Percentiles rank a stretch among this genome's conserved stretches.
phyloP scores from a whole-genome alignment of 1,284 basidiomycete species.

The Sporisorium graminicola region DNA sequence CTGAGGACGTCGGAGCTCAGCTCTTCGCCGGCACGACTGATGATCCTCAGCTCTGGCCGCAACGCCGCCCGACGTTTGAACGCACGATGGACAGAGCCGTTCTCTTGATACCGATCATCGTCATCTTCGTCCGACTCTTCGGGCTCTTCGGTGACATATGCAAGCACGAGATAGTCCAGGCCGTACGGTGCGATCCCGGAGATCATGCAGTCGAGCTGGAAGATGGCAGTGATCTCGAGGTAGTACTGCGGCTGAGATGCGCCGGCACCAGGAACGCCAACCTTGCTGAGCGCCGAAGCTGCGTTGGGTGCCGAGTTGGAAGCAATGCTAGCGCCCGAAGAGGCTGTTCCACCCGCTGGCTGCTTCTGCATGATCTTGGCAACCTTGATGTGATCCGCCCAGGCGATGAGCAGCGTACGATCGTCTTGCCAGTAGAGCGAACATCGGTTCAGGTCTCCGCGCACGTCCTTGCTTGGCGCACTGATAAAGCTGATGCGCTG shows the following conservation, averaged over 20 bases:
- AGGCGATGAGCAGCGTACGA: constrained; percentile 85
- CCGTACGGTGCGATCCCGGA: constrained; percentile 86
- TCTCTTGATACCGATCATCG: constrained; percentile 17
- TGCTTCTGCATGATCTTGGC: constrained; percentile 71
- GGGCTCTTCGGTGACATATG: constrained; percentile 73
- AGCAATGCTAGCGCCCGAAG: constrained; percentile 25
- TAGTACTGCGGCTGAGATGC: constrained; percentile 44
- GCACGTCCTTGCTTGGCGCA: constrained; percentile 82
- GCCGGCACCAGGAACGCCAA: constrained; percentile 23
- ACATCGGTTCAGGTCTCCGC: constrained; percentile 93
- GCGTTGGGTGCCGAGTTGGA: constrained; percentile 32
- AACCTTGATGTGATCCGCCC: constrained; percentile 95
- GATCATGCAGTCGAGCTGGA: constrained; percentile 95
- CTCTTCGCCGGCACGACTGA: constrained; percentile 89
- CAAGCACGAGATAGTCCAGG: constrained; percentile 80
- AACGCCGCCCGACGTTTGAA: constrained; percentile 83
- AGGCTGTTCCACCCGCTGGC: constrained; percentile 8
- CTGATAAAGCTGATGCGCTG: constrained; percentile 89
- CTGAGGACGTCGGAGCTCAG: constrained; percentile 86
- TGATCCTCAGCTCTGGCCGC: constrained; percentile 90
- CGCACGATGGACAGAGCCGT: constrained; percentile 3
- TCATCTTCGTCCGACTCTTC: constrained; percentile 46
- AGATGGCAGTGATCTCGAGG: constrained; percentile 89
- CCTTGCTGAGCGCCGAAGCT: constrained; percentile 30
- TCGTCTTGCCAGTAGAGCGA: constrained; percentile 92